Evolutionary conservation across 192 early-diverging fungal genomes (phyloP), one percentile per base, ranked within the genome.

Genomic region (Chytriomyces sp.): DNA sequence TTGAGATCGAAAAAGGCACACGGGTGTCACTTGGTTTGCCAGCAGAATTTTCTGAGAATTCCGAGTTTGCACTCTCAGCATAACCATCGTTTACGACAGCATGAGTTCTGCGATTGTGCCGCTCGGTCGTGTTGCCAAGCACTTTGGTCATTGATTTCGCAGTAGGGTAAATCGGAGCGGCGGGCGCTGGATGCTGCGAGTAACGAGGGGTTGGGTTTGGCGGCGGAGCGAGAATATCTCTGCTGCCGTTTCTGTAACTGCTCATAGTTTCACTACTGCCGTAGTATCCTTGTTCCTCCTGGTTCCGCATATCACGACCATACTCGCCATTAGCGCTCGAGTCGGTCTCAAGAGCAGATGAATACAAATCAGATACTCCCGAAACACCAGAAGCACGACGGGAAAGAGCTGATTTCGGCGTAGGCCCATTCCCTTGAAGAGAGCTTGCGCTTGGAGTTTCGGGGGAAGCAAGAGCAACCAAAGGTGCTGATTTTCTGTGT

Each of bases 141-240:
- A 75, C 62, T 28, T 75, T 75, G 2, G 48, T 64, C 73, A 65
- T 75, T 7, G 73, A 50, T 6, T 45, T 49, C 26, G 73, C 61
- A n/a, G 73, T 3, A 62, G 71, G 71, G n/a, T 73, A 73, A 28
- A 73, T 16, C 10, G 71, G 23, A 10, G 59, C 71, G 62, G 71
- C 0, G 13, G 60, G n/a, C 35, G 35, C 35, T 35, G 35, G 35
- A 4, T 35, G 35, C n/a, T 28, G 46, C 11, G 46, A 53, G 20
- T 49, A 62, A 45, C 45, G 57, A 61, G n/a, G 20, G 16, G 71
- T 62, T 9, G 9, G 10, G 59, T 8, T 62, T 44, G 45, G 11
- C 3, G 43, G 8, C 43, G 47, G 11, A 28, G 45, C 45, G 18
- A 68, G 11, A 64, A 64, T 64, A 16, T 64, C 35, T 23, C 63